Base-by-base conservation (phyloP, 2,329 filamentous ascomycete genomes). In the Mariannaea elegans region DNA sequence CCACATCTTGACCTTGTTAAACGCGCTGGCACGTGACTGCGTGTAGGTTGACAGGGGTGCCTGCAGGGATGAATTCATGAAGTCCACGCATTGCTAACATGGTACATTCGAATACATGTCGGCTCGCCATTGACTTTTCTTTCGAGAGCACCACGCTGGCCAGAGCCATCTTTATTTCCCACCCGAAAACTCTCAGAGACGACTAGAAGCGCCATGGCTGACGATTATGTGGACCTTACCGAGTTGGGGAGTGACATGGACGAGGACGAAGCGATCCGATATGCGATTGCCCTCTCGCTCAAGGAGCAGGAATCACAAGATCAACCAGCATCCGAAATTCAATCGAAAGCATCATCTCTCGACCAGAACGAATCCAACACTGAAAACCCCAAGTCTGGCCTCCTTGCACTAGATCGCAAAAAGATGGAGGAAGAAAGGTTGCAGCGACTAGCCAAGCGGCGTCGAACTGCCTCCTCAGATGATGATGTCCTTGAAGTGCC, bases 381-480 rank as follows among this genome's bases (percentile, higher is more conserved):
- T 54, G 49, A 61, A 47, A 64, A 52, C 54, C 42, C 52, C 18
- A 56, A 64, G 48, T 68, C 73, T 27, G 80, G 81, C 0, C 67
- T 87, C 0, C 70, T 84, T 4, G 83, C 84, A 3, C 76, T 97
- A 1, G 85, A 97, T 77, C 86, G 94, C 32, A 92, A 89, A 75
- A 85, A 87, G 51, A 95, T 97, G 92, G 94, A 97, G 74, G 82
- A 88, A 69, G 93, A 96, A 72, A 87, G 94, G 38, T 82, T 97
- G 13, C 88, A 87, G 19, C 85, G 94, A 66, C 75, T 88, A 36
- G 82, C 82, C 41, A 91, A 94, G 74, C 84, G 73, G 32, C 71
- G 64, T 46, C 68, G 73, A 42, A 56, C 65, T 24, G 47, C 64
- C 32, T 46, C 61, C 27, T 59, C 61, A 23, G 69, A 71, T 18